Evolutionary conservation across 2,329 filamentous ascomycete genomes (phyloP), one percentile per base, ranked within the genome.

Genomic region (Ascochyta pisi): DNA sequence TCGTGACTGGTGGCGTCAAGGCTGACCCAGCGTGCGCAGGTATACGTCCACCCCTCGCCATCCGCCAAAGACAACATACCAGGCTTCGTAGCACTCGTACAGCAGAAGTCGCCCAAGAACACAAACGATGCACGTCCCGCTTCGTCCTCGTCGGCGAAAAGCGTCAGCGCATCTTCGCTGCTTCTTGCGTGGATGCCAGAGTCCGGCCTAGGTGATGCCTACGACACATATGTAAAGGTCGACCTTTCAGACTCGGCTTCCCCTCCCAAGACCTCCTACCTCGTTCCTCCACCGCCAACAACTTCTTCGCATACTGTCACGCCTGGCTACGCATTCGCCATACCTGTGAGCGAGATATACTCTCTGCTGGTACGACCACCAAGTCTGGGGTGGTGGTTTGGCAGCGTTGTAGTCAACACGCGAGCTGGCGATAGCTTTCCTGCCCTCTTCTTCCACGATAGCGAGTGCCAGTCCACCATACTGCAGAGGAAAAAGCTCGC

Each of bases 311-410:
- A 93, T 72, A 83, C 84, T 57, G 85, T 85, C 40, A 84, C 89
- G 0, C 80, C 86, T 44, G 93, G 93, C 4, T 97, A 96, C 73
- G 87, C 95, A 1, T 99, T 99, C 71, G 92, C 94, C 1, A 84
- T 99, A 6, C 95, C 95, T 1, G 84, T 98, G 27, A 91, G 87
- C 63, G 90, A 94, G 61, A 89, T 99, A 58, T 99, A 96, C 77
- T 96, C 91, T 26, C 82, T 99, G 5, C 83, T 96, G 7, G 88
- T 99, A 35, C 87, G 95, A 2, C 94, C 94, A 3, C 96, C 95
- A 5, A 97, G 92, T 73, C 78, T 96, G 7, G 96, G 95, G 15
- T 99, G 95, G 96, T 99, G 95, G 95, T 97, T 96, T 74, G 95
- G 95, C 31, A 96, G 92, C 61, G 78, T 99, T 26, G 89, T 99